Conservation (phyloP, 805 yeast species). For the Candida michaelii region DNA sequence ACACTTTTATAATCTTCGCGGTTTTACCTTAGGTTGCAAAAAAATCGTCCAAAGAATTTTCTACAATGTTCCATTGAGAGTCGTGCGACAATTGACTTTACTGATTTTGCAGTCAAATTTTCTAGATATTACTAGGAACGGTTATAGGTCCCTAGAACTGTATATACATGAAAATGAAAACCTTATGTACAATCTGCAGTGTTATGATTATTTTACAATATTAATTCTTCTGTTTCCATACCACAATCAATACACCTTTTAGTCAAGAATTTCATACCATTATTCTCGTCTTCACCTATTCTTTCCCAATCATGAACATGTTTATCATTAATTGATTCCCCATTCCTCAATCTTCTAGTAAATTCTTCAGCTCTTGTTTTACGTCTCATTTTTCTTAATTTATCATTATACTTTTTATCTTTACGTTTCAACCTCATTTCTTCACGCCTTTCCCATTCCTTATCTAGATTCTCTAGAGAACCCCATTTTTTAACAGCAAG, state of each 20-base stretch:
- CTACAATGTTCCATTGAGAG: conserved; percentile 16
- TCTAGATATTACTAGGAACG: neutral
- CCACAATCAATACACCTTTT: conserved; percentile 81
- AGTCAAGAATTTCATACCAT: conserved; percentile 37
- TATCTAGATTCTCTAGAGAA: conserved; percentile 79
- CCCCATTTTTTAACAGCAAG: conserved; percentile 96
- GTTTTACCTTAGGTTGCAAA: neutral
- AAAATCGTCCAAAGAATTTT: conserved; percentile 15
- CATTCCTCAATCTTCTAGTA: conserved; percentile 66
- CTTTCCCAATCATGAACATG: conserved; percentile 80
- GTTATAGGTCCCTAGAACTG: neutral
- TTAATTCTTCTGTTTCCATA: conserved; percentile 75
- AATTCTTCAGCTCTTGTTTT: conserved; percentile 90
- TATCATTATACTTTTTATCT: conserved; percentile 76
- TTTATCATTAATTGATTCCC: conserved; percentile 50
- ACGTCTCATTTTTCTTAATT: conserved; percentile 82
- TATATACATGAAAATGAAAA: neutral
- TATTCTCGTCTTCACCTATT: conserved; percentile 13
- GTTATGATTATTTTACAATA: neutral
- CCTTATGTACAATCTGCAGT: neutral
- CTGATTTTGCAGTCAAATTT: conserved; percentile 1
- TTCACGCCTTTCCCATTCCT: conserved; percentile 89
- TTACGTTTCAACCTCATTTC: conserved; percentile 66
- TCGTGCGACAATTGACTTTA: conserved; percentile 6
- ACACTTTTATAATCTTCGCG: conserved; percentile 7